Conservation (phyloP, 179 eudicot species). For the Patellifolia procumbens region DNA sequence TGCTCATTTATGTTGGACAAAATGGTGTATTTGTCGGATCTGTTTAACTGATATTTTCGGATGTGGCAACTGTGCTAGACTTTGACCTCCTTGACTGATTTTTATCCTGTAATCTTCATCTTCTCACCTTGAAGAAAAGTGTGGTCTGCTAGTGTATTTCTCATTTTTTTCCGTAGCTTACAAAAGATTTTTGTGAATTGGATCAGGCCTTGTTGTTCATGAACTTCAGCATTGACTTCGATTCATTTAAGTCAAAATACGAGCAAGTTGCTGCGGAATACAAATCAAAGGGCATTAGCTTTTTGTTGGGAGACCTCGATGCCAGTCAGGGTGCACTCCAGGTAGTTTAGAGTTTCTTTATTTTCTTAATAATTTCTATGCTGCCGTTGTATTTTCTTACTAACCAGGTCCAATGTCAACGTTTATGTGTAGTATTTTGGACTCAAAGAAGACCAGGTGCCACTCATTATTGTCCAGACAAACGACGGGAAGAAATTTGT, state of each 20-base stretch:
- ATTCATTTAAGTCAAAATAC: constrained; percentile 65
- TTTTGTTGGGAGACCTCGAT: constrained; percentile 77
- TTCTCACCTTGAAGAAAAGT: background rate
- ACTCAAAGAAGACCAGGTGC: constrained; percentile 71
- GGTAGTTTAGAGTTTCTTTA: constrained; percentile 39
- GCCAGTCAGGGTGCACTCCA: constrained; percentile 93
- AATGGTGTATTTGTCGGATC: background rate
- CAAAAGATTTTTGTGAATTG: constrained; percentile 22
- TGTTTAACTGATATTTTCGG: background rate
- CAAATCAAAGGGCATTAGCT: constrained; percentile 78
- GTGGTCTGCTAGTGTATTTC: background rate
- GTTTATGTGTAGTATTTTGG: constrained; percentile 66
- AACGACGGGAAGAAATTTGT: constrained; percentile 42
- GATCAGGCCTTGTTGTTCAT: constrained; percentile 80
- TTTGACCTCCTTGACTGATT: no score
- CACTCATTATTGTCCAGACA: constrained; percentile 70
- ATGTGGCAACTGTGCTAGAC: background rate
- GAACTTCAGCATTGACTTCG: constrained; percentile 67
- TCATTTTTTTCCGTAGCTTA: constrained; percentile 2
- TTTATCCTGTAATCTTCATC: background rate
- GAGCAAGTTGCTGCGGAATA: constrained; percentile 72
- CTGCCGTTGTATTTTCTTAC: constrained; percentile 13
- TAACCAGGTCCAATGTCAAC: background rate
- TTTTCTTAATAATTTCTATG: background rate
- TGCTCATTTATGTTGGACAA: background rate